A percentile compares a stretch with the other conserved stretches of the same genome.
These are phyloP conservation scores for Salix brachista DNA, from an alignment of 345 rosid species.

Conservation along the genomic window DNA sequence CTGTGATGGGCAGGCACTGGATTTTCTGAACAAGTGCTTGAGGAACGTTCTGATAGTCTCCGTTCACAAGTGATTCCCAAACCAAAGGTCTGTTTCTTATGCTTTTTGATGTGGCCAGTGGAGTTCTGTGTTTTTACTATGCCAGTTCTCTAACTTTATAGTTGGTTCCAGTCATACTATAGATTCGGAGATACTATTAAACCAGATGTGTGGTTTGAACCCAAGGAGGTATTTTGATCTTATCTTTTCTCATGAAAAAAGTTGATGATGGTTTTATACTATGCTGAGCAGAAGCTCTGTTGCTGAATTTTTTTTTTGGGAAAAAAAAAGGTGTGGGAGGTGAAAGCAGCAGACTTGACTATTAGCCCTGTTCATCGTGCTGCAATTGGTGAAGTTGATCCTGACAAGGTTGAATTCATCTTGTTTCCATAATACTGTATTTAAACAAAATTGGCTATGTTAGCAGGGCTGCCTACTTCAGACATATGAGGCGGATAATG, in stretches of 20 bases:
- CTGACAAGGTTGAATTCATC: slow-evolving; percentile 58
- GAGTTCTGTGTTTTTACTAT: slow-evolving; percentile 6
- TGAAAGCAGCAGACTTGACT: slow-evolving; percentile 93
- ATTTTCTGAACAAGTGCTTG: slow-evolving; percentile 77
- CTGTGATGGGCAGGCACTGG: slow-evolving; percentile 62
- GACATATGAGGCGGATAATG: no score
- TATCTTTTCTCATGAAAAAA: neutral
- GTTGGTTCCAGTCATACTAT: slow-evolving; percentile 62
- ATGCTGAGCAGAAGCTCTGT: no score
- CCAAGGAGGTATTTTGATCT: slow-evolving; percentile 60
- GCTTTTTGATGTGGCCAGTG: neutral
- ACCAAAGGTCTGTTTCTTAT: slow-evolving; percentile 61
- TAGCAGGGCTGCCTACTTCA: neutral
- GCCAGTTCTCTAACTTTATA: slow-evolving; percentile 6
- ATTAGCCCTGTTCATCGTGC: slow-evolving; percentile 92
- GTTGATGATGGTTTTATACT: neutral
- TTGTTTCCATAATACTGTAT: neutral
- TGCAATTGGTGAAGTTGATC: slow-evolving; percentile 76
- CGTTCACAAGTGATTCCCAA: slow-evolving; percentile 65
- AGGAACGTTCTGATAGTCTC: slow-evolving; percentile 78
- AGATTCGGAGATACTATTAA: slow-evolving; percentile 54
- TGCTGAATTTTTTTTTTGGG: neutral
- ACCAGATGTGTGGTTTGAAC: slow-evolving; percentile 96
- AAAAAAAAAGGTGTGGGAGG: slow-evolving; percentile 83
- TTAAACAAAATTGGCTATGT: neutral